Conservation (phyloP, 1,284 basidiomycete genomes). For the Uromyces viciae-fabae region DNA sequence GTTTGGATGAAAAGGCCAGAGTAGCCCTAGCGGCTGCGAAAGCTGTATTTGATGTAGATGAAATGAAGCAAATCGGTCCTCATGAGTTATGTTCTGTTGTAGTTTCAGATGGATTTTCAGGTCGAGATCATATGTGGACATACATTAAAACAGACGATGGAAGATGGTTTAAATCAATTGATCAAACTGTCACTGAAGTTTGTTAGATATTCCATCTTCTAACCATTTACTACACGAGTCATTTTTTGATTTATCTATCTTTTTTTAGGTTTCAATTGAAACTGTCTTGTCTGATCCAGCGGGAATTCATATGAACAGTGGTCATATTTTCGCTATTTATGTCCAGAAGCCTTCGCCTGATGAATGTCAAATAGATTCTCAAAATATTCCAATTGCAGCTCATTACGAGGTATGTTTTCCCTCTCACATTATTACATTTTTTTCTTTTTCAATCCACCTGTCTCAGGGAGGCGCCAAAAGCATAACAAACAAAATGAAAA, state of each 20-base stretch:
- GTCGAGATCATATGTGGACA: constrained; percentile 45
- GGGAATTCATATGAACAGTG: constrained; percentile 40
- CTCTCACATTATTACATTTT: background rate
- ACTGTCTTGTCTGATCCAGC: constrained; percentile 41
- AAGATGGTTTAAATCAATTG: constrained; percentile 37
- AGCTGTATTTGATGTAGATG: constrained; percentile 40
- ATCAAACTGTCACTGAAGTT: constrained; percentile 28
- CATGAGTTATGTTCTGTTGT: constrained; percentile 38
- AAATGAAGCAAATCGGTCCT: constrained; percentile 37
- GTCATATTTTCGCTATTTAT: constrained; percentile 44
- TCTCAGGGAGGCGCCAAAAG: background rate
- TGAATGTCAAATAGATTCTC: background rate
- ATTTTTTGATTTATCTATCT: background rate
- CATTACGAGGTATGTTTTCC: constrained; percentile 25
- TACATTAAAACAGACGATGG: constrained; percentile 39
- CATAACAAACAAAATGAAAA: background rate
- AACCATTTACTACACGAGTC: background rate
- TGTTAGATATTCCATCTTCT: background rate
- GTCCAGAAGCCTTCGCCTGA: background rate
- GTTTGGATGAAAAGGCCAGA: constrained; percentile 35
- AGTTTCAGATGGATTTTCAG: constrained; percentile 43
- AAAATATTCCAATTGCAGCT: background rate
- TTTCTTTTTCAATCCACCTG: background rate
- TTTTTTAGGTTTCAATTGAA: constrained; percentile 33
- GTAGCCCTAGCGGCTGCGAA: constrained; percentile 34